phyloP scores from a whole-genome alignment of 1,284 basidiomycete species.

The Sporisorium iseilematis-ciliati region DNA sequence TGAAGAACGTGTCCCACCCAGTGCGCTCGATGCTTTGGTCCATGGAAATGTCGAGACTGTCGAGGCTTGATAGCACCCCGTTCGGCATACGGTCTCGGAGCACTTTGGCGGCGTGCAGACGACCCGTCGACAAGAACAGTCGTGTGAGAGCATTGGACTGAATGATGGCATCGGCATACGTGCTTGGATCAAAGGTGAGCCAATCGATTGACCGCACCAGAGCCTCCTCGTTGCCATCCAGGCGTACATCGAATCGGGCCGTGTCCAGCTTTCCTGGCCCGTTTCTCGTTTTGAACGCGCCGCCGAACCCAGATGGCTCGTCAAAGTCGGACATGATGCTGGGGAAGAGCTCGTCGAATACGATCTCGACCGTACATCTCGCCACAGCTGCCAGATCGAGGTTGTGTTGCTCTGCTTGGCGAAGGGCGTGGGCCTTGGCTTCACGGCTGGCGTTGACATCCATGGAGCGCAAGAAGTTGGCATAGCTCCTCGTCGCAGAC shows the following conservation, averaged over 20 bases:
- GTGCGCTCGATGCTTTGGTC: slow-evolving; percentile 60
- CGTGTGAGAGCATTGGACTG: slow-evolving; percentile 64
- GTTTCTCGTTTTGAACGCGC: slow-evolving; percentile 17
- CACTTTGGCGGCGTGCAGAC: slow-evolving; percentile 62
- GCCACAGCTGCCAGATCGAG: slow-evolving; percentile 87
- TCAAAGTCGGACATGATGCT: slow-evolving; percentile 42
- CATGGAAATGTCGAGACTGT: slow-evolving; percentile 29
- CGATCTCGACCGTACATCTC: slow-evolving; percentile 80
- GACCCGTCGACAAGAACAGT: slow-evolving; percentile 59
- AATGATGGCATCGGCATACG: slow-evolving; percentile 64
- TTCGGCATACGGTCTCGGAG: slow-evolving; percentile 60
- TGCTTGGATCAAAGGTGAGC: slow-evolving; percentile 79
- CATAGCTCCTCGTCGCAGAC: slow-evolving; percentile 91
- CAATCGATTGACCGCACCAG: slow-evolving; percentile 91
- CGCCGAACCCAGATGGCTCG: slow-evolving; percentile 21
- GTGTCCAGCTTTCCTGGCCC: slow-evolving; percentile 24
- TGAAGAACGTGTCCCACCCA: slow-evolving; percentile 66
- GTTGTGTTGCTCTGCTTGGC: slow-evolving; percentile 83
- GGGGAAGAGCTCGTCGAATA: slow-evolving; percentile 74
- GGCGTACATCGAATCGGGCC: slow-evolving; percentile 40
- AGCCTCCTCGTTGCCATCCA: slow-evolving; percentile 68
- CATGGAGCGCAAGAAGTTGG: slow-evolving; percentile 83
- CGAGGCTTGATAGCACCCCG: slow-evolving; percentile 50
- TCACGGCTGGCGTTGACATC: slow-evolving; percentile 78
- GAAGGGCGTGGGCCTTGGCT: slow-evolving; percentile 80